Percentiles rank a stretch among this genome's conserved stretches.
Conservation (phyloP, 257 asterid genomes). For the Solanum chiquidenum region DNA sequence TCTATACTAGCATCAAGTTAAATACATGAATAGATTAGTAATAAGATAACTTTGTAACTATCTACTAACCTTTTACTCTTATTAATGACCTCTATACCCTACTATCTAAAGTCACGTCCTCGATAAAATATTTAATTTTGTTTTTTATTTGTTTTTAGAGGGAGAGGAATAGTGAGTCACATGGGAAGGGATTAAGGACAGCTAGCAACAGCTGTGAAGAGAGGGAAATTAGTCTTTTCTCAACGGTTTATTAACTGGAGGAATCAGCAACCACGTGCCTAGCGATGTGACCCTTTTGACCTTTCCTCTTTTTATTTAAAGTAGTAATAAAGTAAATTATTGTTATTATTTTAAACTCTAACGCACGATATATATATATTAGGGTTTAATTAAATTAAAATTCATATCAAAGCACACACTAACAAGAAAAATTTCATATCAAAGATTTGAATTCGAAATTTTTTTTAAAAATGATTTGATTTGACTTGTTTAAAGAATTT, state of each 20-base stretch:
- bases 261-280: constrained; percentile 77
- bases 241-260: constrained; percentile 27
- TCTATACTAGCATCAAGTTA: not conserved
- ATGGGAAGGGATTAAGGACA: constrained; percentile 42
- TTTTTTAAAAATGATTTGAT: not conserved
- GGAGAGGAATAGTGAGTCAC: constrained; percentile 19
- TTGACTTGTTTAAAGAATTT: not conserved
- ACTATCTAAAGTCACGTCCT: fast-evolving
- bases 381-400: too few relatives aligned
- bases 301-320: not conserved
- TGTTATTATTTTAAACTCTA: too few relatives aligned
- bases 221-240: not conserved
- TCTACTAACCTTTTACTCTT: too few relatives aligned
- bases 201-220: constrained; percentile 76
- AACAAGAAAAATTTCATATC: too few relatives aligned
- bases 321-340: not conserved
- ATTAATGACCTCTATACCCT: fast-evolving
- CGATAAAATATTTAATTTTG: not conserved
- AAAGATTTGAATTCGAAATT: not conserved
- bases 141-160: constrained; percentile 13
- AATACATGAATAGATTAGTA: too few relatives aligned
- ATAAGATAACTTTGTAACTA: too few relatives aligned
- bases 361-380: fast-evolving
- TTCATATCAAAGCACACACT: too few relatives aligned
- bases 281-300: constrained; percentile 30